Evolutionary conservation across 345 rosid species (phyloP).

Genomic region (Psidium guajava): DNA sequence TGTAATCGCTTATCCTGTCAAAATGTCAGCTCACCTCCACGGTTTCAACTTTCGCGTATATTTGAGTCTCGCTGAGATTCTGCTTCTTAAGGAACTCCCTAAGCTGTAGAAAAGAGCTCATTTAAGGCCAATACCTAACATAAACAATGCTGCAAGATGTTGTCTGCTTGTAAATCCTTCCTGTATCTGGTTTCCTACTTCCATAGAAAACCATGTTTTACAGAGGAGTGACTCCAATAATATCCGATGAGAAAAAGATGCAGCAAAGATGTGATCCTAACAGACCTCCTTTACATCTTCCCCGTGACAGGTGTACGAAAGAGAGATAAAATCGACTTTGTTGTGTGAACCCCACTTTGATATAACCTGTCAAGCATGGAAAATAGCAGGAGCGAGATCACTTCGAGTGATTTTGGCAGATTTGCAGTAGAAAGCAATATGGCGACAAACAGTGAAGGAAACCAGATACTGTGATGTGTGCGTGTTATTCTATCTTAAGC

Average conservation of each 20-base stretch:
- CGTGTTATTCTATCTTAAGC: not conserved
- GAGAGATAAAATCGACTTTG: slow-evolving; percentile 17
- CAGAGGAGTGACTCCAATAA: not conserved
- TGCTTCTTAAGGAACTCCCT: slow-evolving; percentile 12
- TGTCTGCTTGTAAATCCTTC: not conserved
- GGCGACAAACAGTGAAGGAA: not conserved
- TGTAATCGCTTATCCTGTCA: not conserved
- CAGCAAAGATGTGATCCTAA: not conserved
- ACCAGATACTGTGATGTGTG: not conserved
- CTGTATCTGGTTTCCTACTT: not conserved
- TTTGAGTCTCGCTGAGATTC: slow-evolving; percentile 15
- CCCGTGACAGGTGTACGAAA: slow-evolving; percentile 17
- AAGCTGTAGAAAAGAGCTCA: slow-evolving; percentile 9
- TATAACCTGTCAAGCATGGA: slow-evolving; percentile 6
- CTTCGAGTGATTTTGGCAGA: not conserved
- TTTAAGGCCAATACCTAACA: not conserved
- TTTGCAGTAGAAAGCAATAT: not conserved
- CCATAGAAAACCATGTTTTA: not conserved
- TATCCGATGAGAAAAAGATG: not conserved
- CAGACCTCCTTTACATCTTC: slow-evolving; percentile 22
- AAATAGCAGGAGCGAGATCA: not conserved
- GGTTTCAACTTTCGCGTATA: slow-evolving; percentile 24
- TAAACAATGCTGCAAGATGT: not conserved
- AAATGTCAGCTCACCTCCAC: slow-evolving; percentile 16
- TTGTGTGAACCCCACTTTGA: slow-evolving; percentile 17